Evolutionary conservation across 2,329 filamentous ascomycete genomes (phyloP), one percentile per base, ranked within the genome.

Genomic region (Calonectria hongkongensis): DNA sequence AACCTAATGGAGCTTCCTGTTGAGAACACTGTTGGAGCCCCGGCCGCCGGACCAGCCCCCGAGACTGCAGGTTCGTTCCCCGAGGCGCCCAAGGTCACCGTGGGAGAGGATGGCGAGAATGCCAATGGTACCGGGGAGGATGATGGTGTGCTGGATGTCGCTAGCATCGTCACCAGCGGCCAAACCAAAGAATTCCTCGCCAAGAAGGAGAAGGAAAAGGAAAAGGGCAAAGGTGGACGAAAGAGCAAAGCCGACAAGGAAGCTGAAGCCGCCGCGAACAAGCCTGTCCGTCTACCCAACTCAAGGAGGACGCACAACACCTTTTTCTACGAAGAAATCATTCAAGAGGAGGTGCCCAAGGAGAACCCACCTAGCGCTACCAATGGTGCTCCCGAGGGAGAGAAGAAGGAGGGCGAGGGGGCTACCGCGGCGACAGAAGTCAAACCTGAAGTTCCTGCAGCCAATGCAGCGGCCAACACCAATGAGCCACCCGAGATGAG

Each of bases 141-240:
- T 1, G 94, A 96, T 71, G 94, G 94, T 28, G 94, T 96, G 10
- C 87, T 97, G 3, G 94, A 97, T 77, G 94, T 97, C 58, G 95
- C 94, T n/a, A 93, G 90, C 76, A 96, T 97, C 75, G 94, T 97
- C 43, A 94, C 94, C 1, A 94, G 92, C 77, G 94, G 94, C 39
- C 94, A 95, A 82, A 95, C 95, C 77, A 91, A 92, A 77, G 94
- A 97, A 79, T 96, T 95, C 78, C 86, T 97, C 7, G 94, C 94
- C 12, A 94, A 94, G 84, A 95, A 94, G 82, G 94, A 96, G 80
- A 95, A 92, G 82, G 94, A 96, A 80, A 96, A 91, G 83, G 78
- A 89, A 71, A 87, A 88, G 27, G 91, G 89, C 76, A 94, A 93
- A 79, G 88, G 89, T 50, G 88, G 86, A 12, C 79, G 84, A 36